phyloP scores from a whole-genome alignment of 1,284 basidiomycete genomes.

The Melampsora americana region DNA sequence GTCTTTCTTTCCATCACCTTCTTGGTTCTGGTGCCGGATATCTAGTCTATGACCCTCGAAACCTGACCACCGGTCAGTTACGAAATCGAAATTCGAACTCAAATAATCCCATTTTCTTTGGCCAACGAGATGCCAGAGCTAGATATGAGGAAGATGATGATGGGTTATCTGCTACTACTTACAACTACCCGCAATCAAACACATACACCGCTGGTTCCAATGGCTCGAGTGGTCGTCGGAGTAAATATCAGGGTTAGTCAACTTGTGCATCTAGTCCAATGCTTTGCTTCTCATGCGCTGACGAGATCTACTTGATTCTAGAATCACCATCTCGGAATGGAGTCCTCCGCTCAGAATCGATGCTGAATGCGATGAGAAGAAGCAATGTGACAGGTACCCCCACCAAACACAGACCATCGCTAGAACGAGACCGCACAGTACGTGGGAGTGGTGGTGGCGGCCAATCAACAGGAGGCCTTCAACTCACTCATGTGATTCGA shows the following conservation, averaged over 20 bases:
- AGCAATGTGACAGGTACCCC: background rate
- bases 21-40: background rate
- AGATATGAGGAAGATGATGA: conserved; percentile 37
- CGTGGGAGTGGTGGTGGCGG: conserved; percentile 22
- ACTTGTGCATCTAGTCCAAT: too few species aligned
- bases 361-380: too few species aligned
- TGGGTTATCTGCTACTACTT: conserved; percentile 28
- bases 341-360: too few species aligned
- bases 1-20: too few species aligned
- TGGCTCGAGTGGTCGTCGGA: conserved; percentile 25
- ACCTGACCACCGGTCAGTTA: conserved; percentile 9
- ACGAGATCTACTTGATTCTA: too few species aligned
- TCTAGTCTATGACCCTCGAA: conserved; percentile 27
- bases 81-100: background rate
- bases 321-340: too few species aligned
- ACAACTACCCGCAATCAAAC: conserved; percentile 19
- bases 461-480: conserved; percentile 5
- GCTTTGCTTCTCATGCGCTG: too few species aligned
- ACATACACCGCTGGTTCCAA: conserved; percentile 19
- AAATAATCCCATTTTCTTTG: background rate
- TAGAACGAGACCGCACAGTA: conserved; percentile 34
- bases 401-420: background rate
- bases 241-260: background rate
- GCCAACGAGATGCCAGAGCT: background rate
- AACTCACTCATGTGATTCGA: conserved; percentile 9